A percentile compares a stretch with the other conserved stretches of the same genome.
phyloP scores from a whole-genome alignment of 108 stramenopile species.

The Cyclotella kingstonii region DNA sequence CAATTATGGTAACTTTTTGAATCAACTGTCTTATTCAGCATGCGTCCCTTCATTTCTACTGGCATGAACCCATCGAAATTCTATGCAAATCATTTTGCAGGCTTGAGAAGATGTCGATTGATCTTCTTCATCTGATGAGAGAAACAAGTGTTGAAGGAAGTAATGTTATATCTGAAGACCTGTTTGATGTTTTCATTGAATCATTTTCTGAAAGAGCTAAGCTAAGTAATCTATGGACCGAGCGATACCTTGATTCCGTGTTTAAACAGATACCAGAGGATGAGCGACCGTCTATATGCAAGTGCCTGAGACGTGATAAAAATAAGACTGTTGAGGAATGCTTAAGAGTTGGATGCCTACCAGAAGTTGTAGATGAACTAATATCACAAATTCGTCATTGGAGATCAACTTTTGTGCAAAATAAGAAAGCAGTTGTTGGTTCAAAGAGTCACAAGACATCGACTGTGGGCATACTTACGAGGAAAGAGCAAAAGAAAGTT shows the following conservation, averaged over 20 bases:
- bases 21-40: conserved; percentile 16
- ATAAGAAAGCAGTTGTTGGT: neutral
- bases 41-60: conserved; percentile 52
- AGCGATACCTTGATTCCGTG: conserved; percentile 33
- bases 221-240: conserved; percentile 25
- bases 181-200: conserved; percentile 56
- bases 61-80: conserved; percentile 44
- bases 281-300: conserved; percentile 22
- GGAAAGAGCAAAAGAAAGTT: conserved; percentile 49
- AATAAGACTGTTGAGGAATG: neutral
- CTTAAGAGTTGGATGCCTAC: conserved; percentile 1
- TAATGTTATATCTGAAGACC: conserved; percentile 31
- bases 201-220: conserved; percentile 22
- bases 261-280: conserved; percentile 27
- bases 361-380: conserved; percentile 22
- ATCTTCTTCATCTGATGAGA: conserved; percentile 7
- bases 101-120: conserved; percentile 13
- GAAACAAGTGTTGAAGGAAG: neutral
- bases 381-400: conserved; percentile 24
- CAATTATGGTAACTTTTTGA: too few relatives aligned
- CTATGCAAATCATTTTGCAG: conserved; percentile 18
- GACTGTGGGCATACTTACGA: conserved; percentile 32
- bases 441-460: conserved; percentile 20
- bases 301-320: conserved; percentile 24
- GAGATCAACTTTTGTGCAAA: conserved; percentile 34